Conservation (phyloP, 345 rosid genomes). For the Moringa oleifera region DNA sequence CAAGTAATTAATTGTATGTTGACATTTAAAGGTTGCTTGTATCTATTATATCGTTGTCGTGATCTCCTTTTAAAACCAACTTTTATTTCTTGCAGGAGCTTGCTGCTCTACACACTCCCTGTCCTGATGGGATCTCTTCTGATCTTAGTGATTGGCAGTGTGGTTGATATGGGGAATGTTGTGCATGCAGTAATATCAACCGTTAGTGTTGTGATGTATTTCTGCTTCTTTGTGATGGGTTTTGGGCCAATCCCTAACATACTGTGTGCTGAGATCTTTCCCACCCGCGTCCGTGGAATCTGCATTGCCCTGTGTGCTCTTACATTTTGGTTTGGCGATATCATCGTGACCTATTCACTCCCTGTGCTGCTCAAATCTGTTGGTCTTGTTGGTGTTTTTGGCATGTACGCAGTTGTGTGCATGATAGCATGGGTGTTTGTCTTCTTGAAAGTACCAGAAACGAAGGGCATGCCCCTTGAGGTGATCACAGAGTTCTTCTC, state of each 20-base stretch:
- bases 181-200: slow-evolving; percentile 69
- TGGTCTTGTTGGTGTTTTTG: slow-evolving; percentile 82
- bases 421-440: slow-evolving; percentile 64
- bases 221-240: slow-evolving; percentile 97
- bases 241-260: slow-evolving; percentile 95
- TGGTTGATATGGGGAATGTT: slow-evolving; percentile 42
- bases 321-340: slow-evolving; percentile 75
- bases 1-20: no score
- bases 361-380: slow-evolving; percentile 72
- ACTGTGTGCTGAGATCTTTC: slow-evolving; percentile 93
- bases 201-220: slow-evolving; percentile 57
- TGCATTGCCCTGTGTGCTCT: slow-evolving; percentile 93
- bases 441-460: slow-evolving; percentile 82
- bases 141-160: slow-evolving; percentile 52
- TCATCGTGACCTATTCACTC: slow-evolving; percentile 76
- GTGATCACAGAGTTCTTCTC: slow-evolving; percentile 87
- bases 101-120: slow-evolving; percentile 79
- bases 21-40: no score
- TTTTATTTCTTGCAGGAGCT: slow-evolving; percentile 66
- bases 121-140: slow-evolving; percentile 57
- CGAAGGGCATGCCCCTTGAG: slow-evolving; percentile 98
- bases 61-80: no score
- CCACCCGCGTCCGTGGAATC: slow-evolving; percentile 83
- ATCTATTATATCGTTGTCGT: no score
- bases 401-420: slow-evolving; percentile 69